Evolutionary conservation across 176 grass and related monocot genomes (phyloP), one percentile per base, ranked within the genome.

Genomic region (Areca catechu): DNA sequence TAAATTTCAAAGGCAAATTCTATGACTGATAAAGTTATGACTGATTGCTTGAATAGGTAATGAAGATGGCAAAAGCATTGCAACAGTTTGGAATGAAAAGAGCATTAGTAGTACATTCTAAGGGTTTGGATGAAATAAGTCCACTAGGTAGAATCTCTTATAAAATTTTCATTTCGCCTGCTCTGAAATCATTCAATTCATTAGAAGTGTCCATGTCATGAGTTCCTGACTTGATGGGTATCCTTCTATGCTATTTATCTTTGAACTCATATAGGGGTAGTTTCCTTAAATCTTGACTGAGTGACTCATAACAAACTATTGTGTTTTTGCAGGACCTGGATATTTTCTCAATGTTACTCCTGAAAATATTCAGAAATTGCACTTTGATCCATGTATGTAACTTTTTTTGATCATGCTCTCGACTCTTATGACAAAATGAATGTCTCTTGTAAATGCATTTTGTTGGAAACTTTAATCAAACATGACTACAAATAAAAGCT

Each of bases 101-200:
- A 67, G 79, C 94, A 83, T 61, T 99, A 76, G 71, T 99, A 61
- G 94, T 99, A 1, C 88, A 99, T 63, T 99, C 94, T 10, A 85
- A 89, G 79, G 94, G 94, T 67, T 80, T 99, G 55, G 88, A 99
- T 22, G 94, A 93, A 92, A 93, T 99, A 80, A 99, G 84, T 64
- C 88, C 94, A 53, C 88, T 99, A 71, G 94, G 94, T 99, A 93
- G 53, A 50, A 23, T 60, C 22, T 50, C 53, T 0, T 62, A 10
- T 27, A 5, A 63, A 67, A 61, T 19, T 30, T 34, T 51, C 16
- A 4, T 61, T 78, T 61, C 50, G 3, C 24, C 52, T 53, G 21
- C 53, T 65, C 53, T 65, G 19, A 23, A 59, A 53, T 70, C 34
- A 43, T 62, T 15, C 73, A 59, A 16, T 73, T 54, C 19, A 27